phyloP scores from a whole-genome alignment of 257 asterid genomes.

The Leptodermis oblonga region DNA sequence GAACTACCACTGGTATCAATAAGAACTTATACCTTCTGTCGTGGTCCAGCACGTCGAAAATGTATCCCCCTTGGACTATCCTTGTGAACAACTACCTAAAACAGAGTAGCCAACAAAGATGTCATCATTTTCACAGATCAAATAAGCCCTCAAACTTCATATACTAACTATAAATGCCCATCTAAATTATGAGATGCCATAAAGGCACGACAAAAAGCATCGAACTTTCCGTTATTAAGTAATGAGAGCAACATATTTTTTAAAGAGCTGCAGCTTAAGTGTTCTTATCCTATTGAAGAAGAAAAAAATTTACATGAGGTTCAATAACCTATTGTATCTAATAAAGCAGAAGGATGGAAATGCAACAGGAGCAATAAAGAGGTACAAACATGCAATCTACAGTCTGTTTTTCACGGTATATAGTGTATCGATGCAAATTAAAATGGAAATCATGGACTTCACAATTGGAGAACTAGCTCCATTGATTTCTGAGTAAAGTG shows the following conservation, averaged over 20 bases:
- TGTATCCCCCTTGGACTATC: conserved; percentile 92
- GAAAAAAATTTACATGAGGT: neutral
- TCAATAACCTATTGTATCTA: too few species aligned
- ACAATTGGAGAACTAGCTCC: too few species aligned
- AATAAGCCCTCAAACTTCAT: neutral
- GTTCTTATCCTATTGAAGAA: too few species aligned
- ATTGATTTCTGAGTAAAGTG: neutral
- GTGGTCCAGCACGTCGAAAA: conserved; percentile 98
- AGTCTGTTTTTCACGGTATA: too few species aligned
- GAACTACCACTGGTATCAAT: conserved; percentile 1
- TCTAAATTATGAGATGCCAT: neutral
- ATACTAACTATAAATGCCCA: neutral
- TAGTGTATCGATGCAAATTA: too few species aligned
- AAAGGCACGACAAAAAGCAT: neutral
- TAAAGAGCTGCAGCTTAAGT: neutral
- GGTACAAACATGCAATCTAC: too few species aligned
- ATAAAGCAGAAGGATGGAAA: too few species aligned
- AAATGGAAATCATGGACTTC: too few species aligned
- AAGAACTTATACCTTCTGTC: conserved; percentile 62
- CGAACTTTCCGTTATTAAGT: neutral
- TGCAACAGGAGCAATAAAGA: too few species aligned
- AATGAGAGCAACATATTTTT: neutral
- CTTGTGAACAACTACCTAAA: conserved; percentile 85
- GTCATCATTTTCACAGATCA: neutral
- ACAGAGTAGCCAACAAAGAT: neutral